Conservation (phyloP, 495 filamentous ascomycete species). For the Podospora tetraspora region DNA sequence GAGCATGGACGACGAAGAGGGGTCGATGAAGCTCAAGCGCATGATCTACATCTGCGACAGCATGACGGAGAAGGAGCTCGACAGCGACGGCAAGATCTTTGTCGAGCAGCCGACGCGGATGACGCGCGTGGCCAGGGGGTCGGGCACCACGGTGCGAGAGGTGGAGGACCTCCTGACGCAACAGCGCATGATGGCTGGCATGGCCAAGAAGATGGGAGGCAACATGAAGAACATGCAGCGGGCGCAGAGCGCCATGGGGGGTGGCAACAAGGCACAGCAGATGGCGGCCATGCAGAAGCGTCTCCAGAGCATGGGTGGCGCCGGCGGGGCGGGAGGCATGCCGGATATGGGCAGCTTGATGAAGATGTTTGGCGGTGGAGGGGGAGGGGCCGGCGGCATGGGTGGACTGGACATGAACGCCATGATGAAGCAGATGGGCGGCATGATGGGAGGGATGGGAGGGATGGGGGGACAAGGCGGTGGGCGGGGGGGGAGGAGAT, state of each 20-base stretch:
- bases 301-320: constrained; percentile 79
- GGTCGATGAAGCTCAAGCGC: constrained; percentile 81
- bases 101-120: constrained; percentile 89
- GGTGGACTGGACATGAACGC: constrained; percentile 75
- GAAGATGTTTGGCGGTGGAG: constrained; percentile 74
- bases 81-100: constrained; percentile 91
- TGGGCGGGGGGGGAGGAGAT: constrained; percentile 28
- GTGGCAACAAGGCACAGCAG: constrained; percentile 82
- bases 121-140: constrained; percentile 85
- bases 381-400: constrained; percentile 49
- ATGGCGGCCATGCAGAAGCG: constrained; percentile 97
- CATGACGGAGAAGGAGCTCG: constrained; percentile 93
- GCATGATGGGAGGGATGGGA: constrained; percentile 40
- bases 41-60: constrained; percentile 99
- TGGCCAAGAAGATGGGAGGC: constrained; percentile 98
- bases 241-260: constrained; percentile 84
- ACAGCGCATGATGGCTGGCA: constrained; percentile 97
- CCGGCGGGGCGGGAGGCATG: constrained; percentile 50
- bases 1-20: constrained; percentile 95
- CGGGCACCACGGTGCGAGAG: constrained; percentile 85
- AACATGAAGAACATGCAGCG: constrained; percentile 95
- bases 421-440: constrained; percentile 83
- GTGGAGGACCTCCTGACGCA: constrained; percentile 97
- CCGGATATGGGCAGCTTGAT: constrained; percentile 78
- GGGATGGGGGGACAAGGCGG: constrained; percentile 25